These are phyloP conservation scores for Sideroxylon spinosum DNA, from an alignment of 179 eudicot species.

Conservation along the genomic window DNA sequence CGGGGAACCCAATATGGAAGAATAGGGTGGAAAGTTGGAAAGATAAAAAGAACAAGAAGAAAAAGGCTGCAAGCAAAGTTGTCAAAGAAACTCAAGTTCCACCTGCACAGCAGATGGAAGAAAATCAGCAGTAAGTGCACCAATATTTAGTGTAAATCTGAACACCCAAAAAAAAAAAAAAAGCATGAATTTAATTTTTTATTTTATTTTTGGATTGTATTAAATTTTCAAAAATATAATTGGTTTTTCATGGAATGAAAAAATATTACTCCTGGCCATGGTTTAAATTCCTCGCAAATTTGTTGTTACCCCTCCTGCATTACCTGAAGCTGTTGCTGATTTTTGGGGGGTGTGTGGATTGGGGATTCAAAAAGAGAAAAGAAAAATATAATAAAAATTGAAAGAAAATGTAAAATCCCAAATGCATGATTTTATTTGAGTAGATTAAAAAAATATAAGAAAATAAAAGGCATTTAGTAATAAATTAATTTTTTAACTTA, in stretches of 20 bases:
- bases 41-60: conserved; percentile 82
- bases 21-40: conserved; percentile 93
- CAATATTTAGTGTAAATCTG: not conserved
- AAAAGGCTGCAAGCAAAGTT: conserved; percentile 41
- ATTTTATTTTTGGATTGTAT: not conserved
- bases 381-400: too few relatives aligned
- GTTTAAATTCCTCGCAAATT: not conserved
- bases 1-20: conserved; percentile 93
- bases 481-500: too few relatives aligned
- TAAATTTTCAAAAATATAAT: not conserved
- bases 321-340: not conserved
- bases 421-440: too few relatives aligned
- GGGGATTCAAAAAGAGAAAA: too few relatives aligned
- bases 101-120: conserved; percentile 75
- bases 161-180: not conserved
- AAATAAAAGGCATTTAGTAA: too few relatives aligned
- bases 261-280: not conserved
- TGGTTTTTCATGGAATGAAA: not conserved
- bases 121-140: conserved; percentile 53
- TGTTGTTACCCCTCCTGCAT: not conserved
- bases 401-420: too few relatives aligned
- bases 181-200: not conserved
- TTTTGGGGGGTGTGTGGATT: not conserved
- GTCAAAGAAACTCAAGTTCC: conserved; percentile 64
- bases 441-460: too few relatives aligned